phyloP scores from a whole-genome alignment of 1,139 yeast genomes.

The Suhomyces choctaworum region DNA sequence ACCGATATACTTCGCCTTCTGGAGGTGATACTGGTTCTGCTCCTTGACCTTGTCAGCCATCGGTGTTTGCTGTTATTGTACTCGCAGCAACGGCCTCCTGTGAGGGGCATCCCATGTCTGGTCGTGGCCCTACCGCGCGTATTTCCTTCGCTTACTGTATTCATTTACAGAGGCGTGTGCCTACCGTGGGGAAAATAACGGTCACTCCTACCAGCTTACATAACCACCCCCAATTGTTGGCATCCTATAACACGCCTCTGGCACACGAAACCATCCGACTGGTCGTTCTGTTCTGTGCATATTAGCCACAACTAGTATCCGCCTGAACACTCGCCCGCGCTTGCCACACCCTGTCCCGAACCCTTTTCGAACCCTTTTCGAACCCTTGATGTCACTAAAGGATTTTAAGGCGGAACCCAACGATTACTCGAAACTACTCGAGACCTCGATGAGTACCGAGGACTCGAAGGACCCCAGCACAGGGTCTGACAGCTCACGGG shows the following conservation, averaged over 20 bases:
- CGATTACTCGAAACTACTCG: slow-evolving; percentile 1
- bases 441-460: slow-evolving; percentile 1
- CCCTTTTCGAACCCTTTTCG: background rate
- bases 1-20: slow-evolving; percentile 66
- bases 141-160: too few species aligned
- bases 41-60: slow-evolving; percentile 74
- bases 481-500: too few species aligned
- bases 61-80: background rate
- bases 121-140: slow-evolving; percentile 6
- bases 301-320: too few species aligned
- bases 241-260: too few species aligned
- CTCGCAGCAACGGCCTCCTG: background rate
- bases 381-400: slow-evolving; percentile 2
- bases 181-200: slow-evolving; percentile 10
- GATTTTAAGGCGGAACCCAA: slow-evolving; percentile 2
- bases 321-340: too few species aligned
- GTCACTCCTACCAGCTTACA: slow-evolving; percentile 6
- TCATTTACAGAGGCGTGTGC: slow-evolving; percentile 5
- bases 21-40: slow-evolving; percentile 58
- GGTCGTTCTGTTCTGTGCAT: too few species aligned
- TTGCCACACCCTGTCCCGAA: too few species aligned
- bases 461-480: background rate
- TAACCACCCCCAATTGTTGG: too few species aligned
- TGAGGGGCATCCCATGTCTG: background rate
- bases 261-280: too few species aligned